Evolutionary conservation across 805 yeast species (phyloP).

Genomic region (Komagataella kurtzmanii): DNA sequence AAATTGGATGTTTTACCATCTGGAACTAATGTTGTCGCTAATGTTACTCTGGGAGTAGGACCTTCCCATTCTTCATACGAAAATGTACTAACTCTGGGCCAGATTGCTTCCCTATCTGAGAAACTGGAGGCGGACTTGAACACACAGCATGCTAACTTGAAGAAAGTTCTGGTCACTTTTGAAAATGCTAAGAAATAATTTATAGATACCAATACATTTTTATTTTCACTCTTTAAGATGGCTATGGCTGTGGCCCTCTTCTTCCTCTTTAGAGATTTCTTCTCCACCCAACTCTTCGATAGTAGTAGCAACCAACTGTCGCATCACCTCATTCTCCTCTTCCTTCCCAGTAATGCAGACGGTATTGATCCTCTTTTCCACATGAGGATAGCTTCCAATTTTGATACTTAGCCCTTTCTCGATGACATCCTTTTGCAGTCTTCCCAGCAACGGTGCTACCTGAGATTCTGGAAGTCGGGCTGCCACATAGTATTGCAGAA

Average conservation of each 20-base stretch:
- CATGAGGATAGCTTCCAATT: slow-evolving; percentile 80
- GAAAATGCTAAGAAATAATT: slow-evolving; percentile 6
- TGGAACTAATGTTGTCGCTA: slow-evolving; percentile 38
- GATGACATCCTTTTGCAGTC: slow-evolving; percentile 31
- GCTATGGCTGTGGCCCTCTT: slow-evolving; percentile 17
- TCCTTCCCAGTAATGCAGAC: slow-evolving; percentile 59
- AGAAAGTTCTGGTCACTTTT: slow-evolving; percentile 19
- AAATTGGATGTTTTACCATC: slow-evolving; percentile 34
- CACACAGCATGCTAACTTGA: slow-evolving; percentile 19
- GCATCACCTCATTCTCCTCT: slow-evolving; percentile 21
- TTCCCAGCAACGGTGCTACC: slow-evolving; percentile 50
- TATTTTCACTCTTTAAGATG: not conserved
- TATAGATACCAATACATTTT: not conserved
- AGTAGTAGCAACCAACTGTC: slow-evolving; percentile 31
- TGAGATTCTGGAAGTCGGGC: slow-evolving; percentile 50
- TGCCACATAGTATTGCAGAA: slow-evolving; percentile 41
- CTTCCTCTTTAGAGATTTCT: slow-evolving; percentile 46
- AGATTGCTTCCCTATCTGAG: slow-evolving; percentile 17
- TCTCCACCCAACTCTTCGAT: slow-evolving; percentile 36
- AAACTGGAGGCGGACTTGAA: slow-evolving; percentile 16
- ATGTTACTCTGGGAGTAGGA: slow-evolving; percentile 15
- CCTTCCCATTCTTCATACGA: slow-evolving; percentile 15
- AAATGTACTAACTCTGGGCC: slow-evolving; percentile 16
- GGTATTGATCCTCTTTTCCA: slow-evolving; percentile 47
- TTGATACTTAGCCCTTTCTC: slow-evolving; percentile 30